Evolutionary conservation across 208 protist species (phyloP), one percentile per base, ranked within the genome.

Genomic region (Wallacemonas sp.): DNA sequence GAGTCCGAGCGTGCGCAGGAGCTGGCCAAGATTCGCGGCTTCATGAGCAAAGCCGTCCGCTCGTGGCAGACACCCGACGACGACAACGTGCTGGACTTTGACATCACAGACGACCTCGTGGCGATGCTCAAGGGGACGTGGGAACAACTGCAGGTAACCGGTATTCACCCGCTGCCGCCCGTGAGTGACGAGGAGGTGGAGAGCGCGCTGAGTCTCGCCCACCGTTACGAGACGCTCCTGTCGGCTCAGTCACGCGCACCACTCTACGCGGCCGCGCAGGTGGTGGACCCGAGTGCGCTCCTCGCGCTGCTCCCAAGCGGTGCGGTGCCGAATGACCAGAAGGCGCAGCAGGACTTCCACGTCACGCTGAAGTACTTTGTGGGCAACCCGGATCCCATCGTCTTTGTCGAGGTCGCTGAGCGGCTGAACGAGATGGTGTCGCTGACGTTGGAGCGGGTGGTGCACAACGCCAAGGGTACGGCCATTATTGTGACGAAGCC

Each of bases 291-390:
- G 1, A 17, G 61, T 24, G 34, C 66, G 27, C 52, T 69, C 8
- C 24, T 19, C 19, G 64, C 61, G 47, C 65, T 79, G 24, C 64
- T 76, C 6, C 52, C 52, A 11, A 4, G 2, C 3, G 52, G 52
- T 16, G 8, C 29, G 6, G 32, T 58, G 6, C 52, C 52, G 30
- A 24, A 5, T 9, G 52, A 36, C 1, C 68, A 80, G 56, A 65
- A 77, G 17, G 43, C 70, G 47, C 78, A 80, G 74, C 23, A 41
- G 0, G 56, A 26, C 8, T 84, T 84, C 55, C 78, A 84, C 52
- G 39, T 84, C 4, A 80, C 74, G 32, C 72, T 71, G 24, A 76
- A 75, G 52, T 80, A 74, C 60, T 84, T 84, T 68, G 74, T 76
- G 2, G 71, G 67, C 4, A 65, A 76, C 30, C 38, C 66, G 0